Base-by-base conservation (phyloP, 2,329 filamentous ascomycete genomes). In the Huntiella moniliformis region DNA sequence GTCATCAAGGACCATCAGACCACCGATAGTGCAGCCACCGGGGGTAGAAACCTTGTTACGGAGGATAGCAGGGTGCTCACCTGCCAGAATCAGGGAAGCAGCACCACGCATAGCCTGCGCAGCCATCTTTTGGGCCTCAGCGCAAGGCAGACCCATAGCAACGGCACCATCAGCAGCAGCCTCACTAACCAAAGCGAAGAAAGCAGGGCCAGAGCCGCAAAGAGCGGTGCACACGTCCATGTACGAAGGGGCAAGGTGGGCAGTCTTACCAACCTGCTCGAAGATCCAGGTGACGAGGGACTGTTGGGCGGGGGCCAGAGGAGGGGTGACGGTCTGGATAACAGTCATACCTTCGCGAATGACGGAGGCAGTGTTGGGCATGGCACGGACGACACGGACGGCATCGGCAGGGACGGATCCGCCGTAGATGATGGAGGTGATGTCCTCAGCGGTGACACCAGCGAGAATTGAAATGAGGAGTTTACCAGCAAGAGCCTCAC, bases 331-430 rank as follows among this genome's bases (percentile, higher is more conserved):
- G 39, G 70, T 75, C 41, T 74, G 77, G 53, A 93, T 79, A 45
- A 91, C 76, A 3, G 79, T 88, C 82, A 91, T 91, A 53, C 74
- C 78, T 61, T 92, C 79, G 40, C 82, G 66, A 48, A 92, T 79
- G 42, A 82, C 70, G 18, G 78, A 77, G 8, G 84, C 83, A 0
- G 82, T 87, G 64, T 92, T 92, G 54, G 84, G 84, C 74, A 92
- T 85, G 46, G 80, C 83, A 31, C 84, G 71, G 4, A 92, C 77
- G 38, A 91, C 69, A 37, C 72, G 67, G 60, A 74, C 81, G 35
- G 66, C 63, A 28, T 46, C 28, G 3, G n/a, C 41, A 22, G 67
- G 65, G 46, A 66, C 65, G 46, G 62, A 58, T 4, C 63, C 61
- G 18, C 70, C 68, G 55, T 82, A 77, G 10, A 88, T 61, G 31